Evolutionary conservation across 1,284 basidiomycete species (phyloP), one percentile per base, ranked within the genome.

Genomic region (Anthracocystis panici-leucophaei): DNA sequence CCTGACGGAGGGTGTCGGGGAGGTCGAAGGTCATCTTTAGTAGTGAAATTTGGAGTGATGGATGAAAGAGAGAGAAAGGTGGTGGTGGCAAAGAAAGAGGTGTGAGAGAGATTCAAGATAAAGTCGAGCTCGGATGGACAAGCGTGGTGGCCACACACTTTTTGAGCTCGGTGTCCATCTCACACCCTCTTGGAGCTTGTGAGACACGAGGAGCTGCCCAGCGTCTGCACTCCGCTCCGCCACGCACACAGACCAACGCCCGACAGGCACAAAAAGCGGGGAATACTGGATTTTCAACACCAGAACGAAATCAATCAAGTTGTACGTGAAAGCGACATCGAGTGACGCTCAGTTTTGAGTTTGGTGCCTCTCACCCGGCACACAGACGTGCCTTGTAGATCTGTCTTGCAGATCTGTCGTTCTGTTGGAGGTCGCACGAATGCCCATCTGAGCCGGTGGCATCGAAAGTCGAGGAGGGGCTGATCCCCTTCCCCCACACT

Each of bases 11-110:
- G 5, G 67, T 27, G 49, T 14, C 23, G 29, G 80, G 80, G 14
- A 82, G 65, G 27, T 81, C 60, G 67, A 82, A 65, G 14, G 80
- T 80, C 80, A 82, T 82, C 29, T 54, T 54, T 70, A n/a, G 27
- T 27, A 27, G 27, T 27, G 21, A 10, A 5, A n/a, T 10, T 35
- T 14, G 48, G 10, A 27, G 18, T 33, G 42, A 20, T 49, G 23
- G 14, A 45, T n/a, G 1, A 29, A 25, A 10, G 46, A n/a, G 20
- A 6, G 11, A 46, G 42, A 20, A 3, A 40, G 14, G 41, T 54
- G 52, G 25, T 40, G 49, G 29, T 23, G 12, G 16, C 3, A 18
- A 41, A 11, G 57, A 27, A 38, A 20, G 20, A 51, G 11, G 12
- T 1, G 50, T 5, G 29, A 27, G 7, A 9, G 14, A 12, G 25